Evolutionary conservation across 129 eudicot species (phyloP).

Genomic region (Chrysanthemum makinoi): DNA sequence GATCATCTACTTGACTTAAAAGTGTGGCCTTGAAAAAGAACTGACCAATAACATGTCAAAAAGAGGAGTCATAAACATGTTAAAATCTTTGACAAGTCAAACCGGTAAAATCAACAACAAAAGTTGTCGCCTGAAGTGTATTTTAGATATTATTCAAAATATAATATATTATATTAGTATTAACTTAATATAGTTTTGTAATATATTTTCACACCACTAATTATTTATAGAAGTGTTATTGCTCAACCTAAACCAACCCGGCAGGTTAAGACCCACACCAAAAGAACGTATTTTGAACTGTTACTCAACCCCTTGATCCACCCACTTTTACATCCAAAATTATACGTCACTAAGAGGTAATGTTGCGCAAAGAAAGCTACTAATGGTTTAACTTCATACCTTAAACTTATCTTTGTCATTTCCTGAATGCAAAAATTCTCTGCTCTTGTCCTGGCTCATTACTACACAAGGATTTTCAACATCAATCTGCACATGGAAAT

Average conservation of each 20-base stretch:
- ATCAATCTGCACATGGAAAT: slow-evolving; percentile 70
- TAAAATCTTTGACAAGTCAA: not conserved
- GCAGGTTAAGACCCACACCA: not conserved
- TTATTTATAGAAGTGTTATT: not conserved
- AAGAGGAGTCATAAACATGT: not conserved
- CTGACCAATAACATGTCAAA: slow-evolving; percentile 34
- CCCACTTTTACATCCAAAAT: not conserved
- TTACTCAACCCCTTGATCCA: not conserved
- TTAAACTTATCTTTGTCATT: slow-evolving; percentile 85
- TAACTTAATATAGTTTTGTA: not conserved
- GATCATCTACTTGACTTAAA: slow-evolving; percentile 76
- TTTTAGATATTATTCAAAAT: no score
- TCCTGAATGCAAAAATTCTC: slow-evolving; percentile 96
- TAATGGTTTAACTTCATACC: slow-evolving; percentile 40
- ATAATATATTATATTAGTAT: no score
- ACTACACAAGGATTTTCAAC: slow-evolving; percentile 96
- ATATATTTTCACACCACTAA: no score
- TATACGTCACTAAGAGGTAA: slow-evolving; percentile 6
- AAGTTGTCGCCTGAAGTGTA: no score
- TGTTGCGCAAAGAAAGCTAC: not conserved
- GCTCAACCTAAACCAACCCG: not conserved
- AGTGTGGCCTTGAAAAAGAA: slow-evolving; percentile 94
- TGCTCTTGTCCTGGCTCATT: slow-evolving; percentile 95
- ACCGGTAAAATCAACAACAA: not conserved
- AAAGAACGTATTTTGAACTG: not conserved